phyloP scores from a whole-genome alignment of 2,329 filamentous ascomycete genomes.

The Phoma sp. region DNA sequence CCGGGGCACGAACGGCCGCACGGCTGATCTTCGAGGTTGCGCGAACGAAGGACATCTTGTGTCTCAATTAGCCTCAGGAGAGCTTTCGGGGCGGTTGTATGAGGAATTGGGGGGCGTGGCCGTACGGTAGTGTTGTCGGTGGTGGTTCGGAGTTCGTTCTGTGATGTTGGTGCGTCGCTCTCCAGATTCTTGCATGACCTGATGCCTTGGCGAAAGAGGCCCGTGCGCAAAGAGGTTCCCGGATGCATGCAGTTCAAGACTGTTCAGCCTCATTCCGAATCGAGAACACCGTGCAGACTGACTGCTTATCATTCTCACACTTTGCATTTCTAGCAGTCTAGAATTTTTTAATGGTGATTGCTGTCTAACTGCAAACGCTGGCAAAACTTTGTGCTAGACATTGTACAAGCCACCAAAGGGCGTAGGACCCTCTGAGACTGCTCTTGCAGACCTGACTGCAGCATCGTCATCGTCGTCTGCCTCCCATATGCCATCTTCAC shows the following conservation, averaged over 20 bases:
- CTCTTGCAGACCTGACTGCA: slow-evolving; percentile 19
- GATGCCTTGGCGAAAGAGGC: slow-evolving; percentile 27
- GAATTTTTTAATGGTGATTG: too few relatives aligned
- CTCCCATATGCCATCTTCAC: slow-evolving; percentile 25
- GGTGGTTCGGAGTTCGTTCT: slow-evolving; percentile 35
- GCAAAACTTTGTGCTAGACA: too few relatives aligned
- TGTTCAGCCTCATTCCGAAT: too few relatives aligned
- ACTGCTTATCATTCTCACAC: too few relatives aligned
- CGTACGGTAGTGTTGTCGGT: slow-evolving; percentile 31
- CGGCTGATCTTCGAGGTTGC: slow-evolving; percentile 46
- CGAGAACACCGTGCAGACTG: too few relatives aligned
- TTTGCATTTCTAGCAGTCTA: too few relatives aligned
- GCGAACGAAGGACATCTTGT: slow-evolving; percentile 49
- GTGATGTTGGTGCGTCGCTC: slow-evolving; percentile 28
- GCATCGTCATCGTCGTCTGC: slow-evolving; percentile 27
- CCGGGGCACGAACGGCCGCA: slow-evolving; percentile 44
- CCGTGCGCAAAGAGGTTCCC: not conserved
- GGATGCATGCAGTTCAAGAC: not conserved
- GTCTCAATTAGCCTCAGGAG: slow-evolving; percentile 35
- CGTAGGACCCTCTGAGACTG: slow-evolving; percentile 27
- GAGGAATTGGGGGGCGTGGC: slow-evolving; percentile 31
- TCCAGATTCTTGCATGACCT: slow-evolving; percentile 19
- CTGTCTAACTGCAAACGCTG: too few relatives aligned
- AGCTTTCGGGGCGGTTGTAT: slow-evolving; percentile 29
- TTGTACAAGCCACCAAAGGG: slow-evolving; percentile 36